Evolutionary conservation across 345 rosid species (phyloP), one percentile per base, ranked within the genome.

Genomic region (Murraya koenigii): DNA sequence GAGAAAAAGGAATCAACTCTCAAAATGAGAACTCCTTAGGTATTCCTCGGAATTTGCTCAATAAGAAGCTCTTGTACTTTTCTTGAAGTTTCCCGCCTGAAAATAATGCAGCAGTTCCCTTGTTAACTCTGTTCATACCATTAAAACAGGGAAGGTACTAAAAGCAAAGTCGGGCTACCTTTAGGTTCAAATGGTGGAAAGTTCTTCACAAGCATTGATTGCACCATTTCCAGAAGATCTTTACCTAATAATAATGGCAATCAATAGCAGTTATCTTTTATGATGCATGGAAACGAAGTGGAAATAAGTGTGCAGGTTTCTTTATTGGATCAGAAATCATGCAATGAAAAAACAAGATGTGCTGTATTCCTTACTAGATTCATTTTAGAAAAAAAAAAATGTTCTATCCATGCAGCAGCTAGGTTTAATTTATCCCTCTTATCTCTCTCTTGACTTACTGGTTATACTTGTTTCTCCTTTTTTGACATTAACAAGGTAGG

Each of bases 21-120:
- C 65, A 83, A 64, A 80, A 83, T 20, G 72, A 80, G 30, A 83
- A 80, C 49, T 71, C 86, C 33, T 78, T 32, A 0, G 83, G 81
- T 28, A 83, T 80, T 70, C 66, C 72, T 65, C 26, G 36, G 72
- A 75, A 83, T 67, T 80, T 83, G 28, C 71, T 15, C 6, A 55
- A 77, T 59, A 83, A 38, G 66, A 77, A 77, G 36, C 47, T 28
- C 1, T 49, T 66, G 71, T 77, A 80, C 74, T 75, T 83, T 44
- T 32, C 36, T 80, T 75, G 61, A 65, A 80, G 83, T 33, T 77
- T 32, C 70, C 81, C 78, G 39, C 81, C 83, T 83, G 71, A 54
- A 70, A 69, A 77, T 7, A 62, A 26, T 20, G 38, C 11, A 35
- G 47, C 19, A 69, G 32, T 25, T n/a, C 5, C 15, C 22, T 67